phyloP scores from a whole-genome alignment of 2,329 filamentous ascomycete species.

The Pseudogymnoascus sp. region DNA sequence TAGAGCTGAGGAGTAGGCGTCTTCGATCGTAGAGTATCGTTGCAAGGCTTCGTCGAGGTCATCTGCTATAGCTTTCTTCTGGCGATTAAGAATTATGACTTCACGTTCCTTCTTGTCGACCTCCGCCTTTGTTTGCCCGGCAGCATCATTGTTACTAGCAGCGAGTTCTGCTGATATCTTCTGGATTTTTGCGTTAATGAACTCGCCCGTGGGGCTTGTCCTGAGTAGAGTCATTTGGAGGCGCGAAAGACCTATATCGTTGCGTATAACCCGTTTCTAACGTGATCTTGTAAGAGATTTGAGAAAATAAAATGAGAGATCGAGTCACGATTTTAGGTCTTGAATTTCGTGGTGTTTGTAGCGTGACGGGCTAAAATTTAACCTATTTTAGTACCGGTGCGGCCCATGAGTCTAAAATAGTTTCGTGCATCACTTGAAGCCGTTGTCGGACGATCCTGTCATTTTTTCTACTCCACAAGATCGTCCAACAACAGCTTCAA shows the following conservation, averaged over 20 bases:
- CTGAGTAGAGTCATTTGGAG: background rate
- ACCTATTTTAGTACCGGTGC: background rate
- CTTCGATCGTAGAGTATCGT: constrained; percentile 10
- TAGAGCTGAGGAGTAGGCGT: constrained; percentile 12
- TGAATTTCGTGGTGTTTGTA: background rate
- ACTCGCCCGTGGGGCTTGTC: constrained; percentile 2
- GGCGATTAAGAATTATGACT: constrained; percentile 9
- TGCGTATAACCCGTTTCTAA: background rate
- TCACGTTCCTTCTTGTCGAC: constrained; percentile 6
- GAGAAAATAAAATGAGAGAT: background rate
- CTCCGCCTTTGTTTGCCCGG: background rate
- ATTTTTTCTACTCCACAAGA: too few relatives aligned
- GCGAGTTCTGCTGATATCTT: constrained; percentile 7
- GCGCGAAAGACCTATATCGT: background rate
- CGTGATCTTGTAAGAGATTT: background rate
- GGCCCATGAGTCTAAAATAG: background rate
- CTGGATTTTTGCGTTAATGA: constrained; percentile 10
- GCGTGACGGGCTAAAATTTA: background rate
- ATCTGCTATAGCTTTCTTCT: constrained; percentile 12
- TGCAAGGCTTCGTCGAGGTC: constrained; percentile 11
- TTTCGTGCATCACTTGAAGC: too few relatives aligned
- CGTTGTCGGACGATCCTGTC: too few relatives aligned
- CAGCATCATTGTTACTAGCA: background rate
- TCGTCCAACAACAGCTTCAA: background rate
- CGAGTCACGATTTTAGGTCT: background rate